Conservation (phyloP, 495 filamentous ascomycete genomes). For the Xylaria grammica region DNA sequence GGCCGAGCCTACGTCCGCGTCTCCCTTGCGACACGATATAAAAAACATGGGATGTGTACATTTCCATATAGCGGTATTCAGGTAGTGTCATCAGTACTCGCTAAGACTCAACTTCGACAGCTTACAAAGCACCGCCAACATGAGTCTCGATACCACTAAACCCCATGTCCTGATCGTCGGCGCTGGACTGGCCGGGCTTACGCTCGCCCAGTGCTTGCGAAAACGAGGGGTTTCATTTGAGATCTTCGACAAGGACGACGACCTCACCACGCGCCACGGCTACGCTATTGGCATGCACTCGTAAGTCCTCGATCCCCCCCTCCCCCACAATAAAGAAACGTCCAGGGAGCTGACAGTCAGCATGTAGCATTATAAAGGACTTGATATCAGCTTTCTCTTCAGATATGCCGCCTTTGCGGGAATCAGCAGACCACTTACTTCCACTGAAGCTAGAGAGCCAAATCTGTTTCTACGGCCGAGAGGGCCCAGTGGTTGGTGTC, state of each 20-base stretch:
- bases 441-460: conserved; percentile 57
- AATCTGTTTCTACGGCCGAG: conserved; percentile 37
- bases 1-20: neutral
- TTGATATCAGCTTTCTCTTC: conserved; percentile 10
- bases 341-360: conserved; percentile 31
- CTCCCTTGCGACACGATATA: neutral
- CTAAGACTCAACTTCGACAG: neutral
- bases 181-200: conserved; percentile 42
- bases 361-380: conserved; percentile 26
- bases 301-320: conserved; percentile 37
- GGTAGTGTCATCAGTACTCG: neutral
- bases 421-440: conserved; percentile 47
- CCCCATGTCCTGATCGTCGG: conserved; percentile 39
- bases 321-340: too few species aligned
- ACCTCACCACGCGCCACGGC: conserved; percentile 49
- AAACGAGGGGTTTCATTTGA: conserved; percentile 56
- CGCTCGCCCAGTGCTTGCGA: conserved; percentile 49
- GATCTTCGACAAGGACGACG: conserved; percentile 55
- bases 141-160: conserved; percentile 23
- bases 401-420: conserved; percentile 30
- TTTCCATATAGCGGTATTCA: neutral
- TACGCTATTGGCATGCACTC: conserved; percentile 63
- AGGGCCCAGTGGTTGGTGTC: conserved; percentile 21
- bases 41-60: neutral
- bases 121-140: neutral